Conservation (phyloP, 23 red algal species). For the Gracilaria domingensis region DNA sequence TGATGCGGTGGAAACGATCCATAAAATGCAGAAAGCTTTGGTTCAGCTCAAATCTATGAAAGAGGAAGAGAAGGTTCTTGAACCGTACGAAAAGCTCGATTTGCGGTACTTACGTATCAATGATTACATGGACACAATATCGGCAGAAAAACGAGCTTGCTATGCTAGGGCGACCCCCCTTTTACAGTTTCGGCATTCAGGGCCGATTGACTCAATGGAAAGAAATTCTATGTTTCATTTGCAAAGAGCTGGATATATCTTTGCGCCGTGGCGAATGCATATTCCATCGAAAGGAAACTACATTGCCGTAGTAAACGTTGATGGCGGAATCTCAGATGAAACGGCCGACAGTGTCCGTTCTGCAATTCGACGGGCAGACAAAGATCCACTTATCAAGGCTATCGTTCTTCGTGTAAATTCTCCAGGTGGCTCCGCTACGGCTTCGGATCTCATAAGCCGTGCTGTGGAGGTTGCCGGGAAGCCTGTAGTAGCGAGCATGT, state of each 20-base stretch:
- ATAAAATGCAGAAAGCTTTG: constrained; percentile 22
- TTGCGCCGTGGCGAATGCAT: constrained; percentile 55
- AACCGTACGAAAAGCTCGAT: not conserved
- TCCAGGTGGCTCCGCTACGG: constrained; percentile 90
- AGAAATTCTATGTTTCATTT: constrained; percentile 36
- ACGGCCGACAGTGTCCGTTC: constrained; percentile 44
- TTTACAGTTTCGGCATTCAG: constrained; percentile 23
- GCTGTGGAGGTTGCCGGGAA: constrained; percentile 81
- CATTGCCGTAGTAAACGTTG: constrained; percentile 57
- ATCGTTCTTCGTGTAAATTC: constrained; percentile 92
- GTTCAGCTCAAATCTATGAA: not conserved
- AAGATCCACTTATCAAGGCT: constrained; percentile 76
- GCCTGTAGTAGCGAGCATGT: constrained; percentile 91
- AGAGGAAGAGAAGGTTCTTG: constrained; percentile 7
- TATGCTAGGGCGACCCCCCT: not conserved
- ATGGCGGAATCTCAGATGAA: constrained; percentile 61
- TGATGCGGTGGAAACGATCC: constrained; percentile 1
- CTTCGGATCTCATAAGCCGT: constrained; percentile 86
- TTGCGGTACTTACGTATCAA: constrained; percentile 28
- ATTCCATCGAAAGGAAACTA: constrained; percentile 51
- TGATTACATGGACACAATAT: constrained; percentile 57
- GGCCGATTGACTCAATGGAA: constrained; percentile 19
- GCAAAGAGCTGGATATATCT: constrained; percentile 40
- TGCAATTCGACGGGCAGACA: constrained; percentile 80
- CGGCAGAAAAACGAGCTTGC: constrained; percentile 53